phyloP scores from a whole-genome alignment of 768 basidiomycete genomes.

The Boletus speciosus region DNA sequence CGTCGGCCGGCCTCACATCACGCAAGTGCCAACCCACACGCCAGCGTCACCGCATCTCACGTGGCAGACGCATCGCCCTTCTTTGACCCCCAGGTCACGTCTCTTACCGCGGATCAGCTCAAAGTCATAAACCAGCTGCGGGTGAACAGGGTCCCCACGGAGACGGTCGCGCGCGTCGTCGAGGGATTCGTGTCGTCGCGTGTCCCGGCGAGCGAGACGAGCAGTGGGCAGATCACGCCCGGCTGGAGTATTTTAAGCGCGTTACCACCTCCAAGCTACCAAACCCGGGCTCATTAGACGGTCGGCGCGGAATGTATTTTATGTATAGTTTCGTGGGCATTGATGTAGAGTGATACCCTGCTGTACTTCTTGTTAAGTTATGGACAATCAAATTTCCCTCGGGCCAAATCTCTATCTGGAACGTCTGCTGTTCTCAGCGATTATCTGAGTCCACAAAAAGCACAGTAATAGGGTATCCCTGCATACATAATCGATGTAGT shows the following conservation, averaged over 20 bases:
- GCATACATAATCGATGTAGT: not conserved
- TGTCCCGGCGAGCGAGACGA: not conserved
- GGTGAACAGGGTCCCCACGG: slow-evolving; percentile 6
- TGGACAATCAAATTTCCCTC: not conserved
- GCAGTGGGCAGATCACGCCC: not conserved
- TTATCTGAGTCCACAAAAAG: not conserved
- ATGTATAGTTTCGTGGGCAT: not conserved
- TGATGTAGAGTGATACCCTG: not conserved
- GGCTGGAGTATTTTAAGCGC: slow-evolving; percentile 1
- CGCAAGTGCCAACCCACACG: not conserved
- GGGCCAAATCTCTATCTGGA: not conserved
- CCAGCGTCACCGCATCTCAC: not conserved
- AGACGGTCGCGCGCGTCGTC: slow-evolving; percentile 16
- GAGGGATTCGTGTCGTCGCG: slow-evolving; percentile 3
- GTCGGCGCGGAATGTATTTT: too few species aligned
- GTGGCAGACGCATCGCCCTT: not conserved
- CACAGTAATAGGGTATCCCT: not conserved
- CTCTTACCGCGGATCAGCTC: slow-evolving; percentile 14
- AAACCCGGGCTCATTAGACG: slow-evolving; percentile 1
- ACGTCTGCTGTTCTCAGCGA: not conserved
- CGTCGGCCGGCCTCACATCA: not conserved
- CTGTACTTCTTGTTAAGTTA: not conserved
- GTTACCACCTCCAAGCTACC: slow-evolving; percentile 22
- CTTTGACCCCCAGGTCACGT: not conserved
- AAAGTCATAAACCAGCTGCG: slow-evolving; percentile 12